Evolutionary conservation across 1,139 yeast species (phyloP).

Genomic region (Meyerozyma athensensis): DNA sequence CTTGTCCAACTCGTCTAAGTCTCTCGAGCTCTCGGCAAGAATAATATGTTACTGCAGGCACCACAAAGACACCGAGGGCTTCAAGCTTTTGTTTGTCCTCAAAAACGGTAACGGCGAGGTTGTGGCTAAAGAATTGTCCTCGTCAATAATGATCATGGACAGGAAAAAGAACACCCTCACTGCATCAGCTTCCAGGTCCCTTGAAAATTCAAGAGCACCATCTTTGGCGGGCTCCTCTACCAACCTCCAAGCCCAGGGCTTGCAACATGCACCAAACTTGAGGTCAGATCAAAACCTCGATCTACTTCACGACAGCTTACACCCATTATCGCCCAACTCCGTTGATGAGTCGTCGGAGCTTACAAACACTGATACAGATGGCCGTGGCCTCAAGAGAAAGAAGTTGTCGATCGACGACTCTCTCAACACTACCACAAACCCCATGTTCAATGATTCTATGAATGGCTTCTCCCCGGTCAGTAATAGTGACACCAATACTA

Average conservation of each 20-base stretch:
- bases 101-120: conserved; percentile 56
- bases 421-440: conserved; percentile 32
- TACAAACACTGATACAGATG: conserved; percentile 42
- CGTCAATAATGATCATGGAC: conserved; percentile 86
- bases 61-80: conserved; percentile 81
- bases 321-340: conserved; percentile 57
- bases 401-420: conserved; percentile 44
- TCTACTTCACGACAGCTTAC: conserved; percentile 13
- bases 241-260: conserved; percentile 10
- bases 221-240: conserved; percentile 21
- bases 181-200: conserved; percentile 11
- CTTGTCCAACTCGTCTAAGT: conserved; percentile 32
- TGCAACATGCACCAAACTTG: background rate
- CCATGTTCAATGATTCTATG: conserved; percentile 41
- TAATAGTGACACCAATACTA: conserved; percentile 43
- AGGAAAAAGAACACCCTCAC: conserved; percentile 58
- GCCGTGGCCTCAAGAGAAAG: conserved; percentile 36
- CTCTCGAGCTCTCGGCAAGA: conserved; percentile 74
- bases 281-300: background rate
- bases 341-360: conserved; percentile 67
- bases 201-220: conserved; percentile 16
- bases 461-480: conserved; percentile 43
- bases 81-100: conserved; percentile 65
- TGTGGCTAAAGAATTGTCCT: conserved; percentile 67
- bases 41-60: conserved; percentile 95